Evolutionary conservation across 441 rosid genomes (phyloP).

Genomic region (Corymbia citriodora): DNA sequence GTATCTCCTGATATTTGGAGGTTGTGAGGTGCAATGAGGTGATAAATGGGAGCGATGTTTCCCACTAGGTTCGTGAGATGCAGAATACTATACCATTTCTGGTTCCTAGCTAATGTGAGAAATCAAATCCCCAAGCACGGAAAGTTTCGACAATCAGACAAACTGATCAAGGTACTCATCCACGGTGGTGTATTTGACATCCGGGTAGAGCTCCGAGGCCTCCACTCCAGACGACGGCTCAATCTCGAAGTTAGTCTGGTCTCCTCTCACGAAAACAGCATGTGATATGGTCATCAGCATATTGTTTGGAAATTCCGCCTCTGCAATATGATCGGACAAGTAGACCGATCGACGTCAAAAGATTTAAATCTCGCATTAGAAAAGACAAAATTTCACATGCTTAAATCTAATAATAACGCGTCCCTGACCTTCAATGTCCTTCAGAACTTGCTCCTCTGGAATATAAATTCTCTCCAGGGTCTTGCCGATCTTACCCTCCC

Average conservation of each 20-base stretch:
- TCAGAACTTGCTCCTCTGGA: slow-evolving; percentile 54
- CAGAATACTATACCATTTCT: not conserved
- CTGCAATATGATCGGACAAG: slow-evolving; percentile 14
- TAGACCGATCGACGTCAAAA: no score
- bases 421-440: slow-evolving; percentile 36
- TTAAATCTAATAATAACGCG: no score
- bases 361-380: no score
- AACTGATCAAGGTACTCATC: slow-evolving; percentile 40
- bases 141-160: slow-evolving; percentile 2
- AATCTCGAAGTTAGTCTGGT: slow-evolving; percentile 49
- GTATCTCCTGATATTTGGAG: not conserved
- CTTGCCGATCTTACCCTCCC: no score
- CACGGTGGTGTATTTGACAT: slow-evolving; percentile 50
- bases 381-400: no score
- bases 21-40: not conserved
- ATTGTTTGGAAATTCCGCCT: slow-evolving; percentile 27
- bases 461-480: not conserved
- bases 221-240: slow-evolving; percentile 58
- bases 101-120: not conserved
- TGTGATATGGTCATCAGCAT: slow-evolving; percentile 34
- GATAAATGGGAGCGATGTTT: not conserved
- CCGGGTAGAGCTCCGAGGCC: slow-evolving; percentile 65
- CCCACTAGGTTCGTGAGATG: not conserved
- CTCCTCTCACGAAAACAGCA: slow-evolving; percentile 50
- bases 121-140: not conserved